Conservation (phyloP, 129 eudicot genomes). For the Rutidosis leptorrhynchoides region DNA sequence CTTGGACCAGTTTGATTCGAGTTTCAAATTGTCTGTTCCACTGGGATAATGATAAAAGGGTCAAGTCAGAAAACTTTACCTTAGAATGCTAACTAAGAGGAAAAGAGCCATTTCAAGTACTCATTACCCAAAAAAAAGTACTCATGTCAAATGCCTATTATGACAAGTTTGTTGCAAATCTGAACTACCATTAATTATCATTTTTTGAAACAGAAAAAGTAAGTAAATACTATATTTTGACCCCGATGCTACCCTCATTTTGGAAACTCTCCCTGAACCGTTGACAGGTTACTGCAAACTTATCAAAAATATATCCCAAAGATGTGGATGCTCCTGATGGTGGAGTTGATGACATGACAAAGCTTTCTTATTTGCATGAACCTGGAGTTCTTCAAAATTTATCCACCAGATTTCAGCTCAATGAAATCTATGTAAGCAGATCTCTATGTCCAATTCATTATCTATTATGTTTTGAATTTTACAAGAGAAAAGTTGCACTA, state of each 20-base stretch:
- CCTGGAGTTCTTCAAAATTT: conserved; percentile 97
- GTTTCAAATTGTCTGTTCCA: background rate
- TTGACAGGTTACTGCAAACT: conserved; percentile 49
- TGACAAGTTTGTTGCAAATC: background rate
- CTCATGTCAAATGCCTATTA: no score
- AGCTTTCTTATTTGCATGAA: conserved; percentile 88
- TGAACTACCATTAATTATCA: background rate
- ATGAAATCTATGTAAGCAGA: conserved; percentile 87
- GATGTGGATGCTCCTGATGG: conserved; percentile 90
- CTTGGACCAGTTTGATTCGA: no score
- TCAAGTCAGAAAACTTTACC: background rate
- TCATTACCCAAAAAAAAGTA: no score
- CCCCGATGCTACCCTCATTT: conserved; percentile 10
- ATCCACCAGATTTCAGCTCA: conserved; percentile 78
- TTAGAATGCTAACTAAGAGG: background rate
- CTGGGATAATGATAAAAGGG: background rate
- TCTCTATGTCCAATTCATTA: conserved; percentile 20
- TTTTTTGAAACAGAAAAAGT: background rate
- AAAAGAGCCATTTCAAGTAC: conserved; percentile 12
- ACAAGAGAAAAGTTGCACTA: conserved; percentile 31
- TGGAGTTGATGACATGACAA: conserved; percentile 99
- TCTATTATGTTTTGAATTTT: conserved; percentile 18
- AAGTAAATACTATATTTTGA: conserved; percentile 13
- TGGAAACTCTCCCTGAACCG: background rate
- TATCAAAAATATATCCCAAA: conserved; percentile 68